Percentiles rank a stretch among this genome's conserved stretches.
phyloP scores from a whole-genome alignment of 768 basidiomycete species.

The Omphalotus guepiniiformis region DNA sequence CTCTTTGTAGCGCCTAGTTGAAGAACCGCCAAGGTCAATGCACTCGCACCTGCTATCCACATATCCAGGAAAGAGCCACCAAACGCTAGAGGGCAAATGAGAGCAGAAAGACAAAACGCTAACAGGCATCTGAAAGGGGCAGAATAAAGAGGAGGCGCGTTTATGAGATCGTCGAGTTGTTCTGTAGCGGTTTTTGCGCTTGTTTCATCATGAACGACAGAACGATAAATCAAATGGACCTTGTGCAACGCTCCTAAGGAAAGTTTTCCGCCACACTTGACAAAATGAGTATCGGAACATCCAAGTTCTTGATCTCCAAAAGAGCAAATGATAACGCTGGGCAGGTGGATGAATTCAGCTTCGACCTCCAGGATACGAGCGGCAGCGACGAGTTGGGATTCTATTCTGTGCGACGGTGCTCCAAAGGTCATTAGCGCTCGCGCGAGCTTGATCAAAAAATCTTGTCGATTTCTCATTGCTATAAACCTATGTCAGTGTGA shows the following conservation, averaged over 20 bases:
- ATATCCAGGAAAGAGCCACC: conserved; percentile 83
- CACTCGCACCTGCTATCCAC: conserved; percentile 72
- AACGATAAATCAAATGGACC: conserved; percentile 80
- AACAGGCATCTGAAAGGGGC: conserved; percentile 58
- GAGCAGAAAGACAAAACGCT: conserved; percentile 64
- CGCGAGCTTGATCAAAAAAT: conserved; percentile 83
- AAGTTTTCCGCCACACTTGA: conserved; percentile 73
- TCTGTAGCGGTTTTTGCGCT: conserved; percentile 73
- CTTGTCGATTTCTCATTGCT: conserved; percentile 80
- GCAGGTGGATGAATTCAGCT: conserved; percentile 87
- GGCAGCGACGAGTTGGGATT: conserved; percentile 85
- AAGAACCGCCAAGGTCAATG: conserved; percentile 62
- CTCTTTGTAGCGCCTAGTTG: conserved; percentile 74
- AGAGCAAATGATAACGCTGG: conserved; percentile 77
- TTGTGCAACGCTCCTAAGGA: conserved; percentile 82
- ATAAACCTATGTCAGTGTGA: conserved; percentile 12
- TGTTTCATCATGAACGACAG: conserved; percentile 89
- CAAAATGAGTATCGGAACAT: conserved; percentile 84
- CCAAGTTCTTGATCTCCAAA: conserved; percentile 90
- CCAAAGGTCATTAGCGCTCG: conserved; percentile 88
- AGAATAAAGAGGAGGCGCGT: conserved; percentile 61
- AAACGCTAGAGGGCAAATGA: conserved; percentile 84
- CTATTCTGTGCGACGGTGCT: conserved; percentile 90
- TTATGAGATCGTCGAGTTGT: conserved; percentile 59
- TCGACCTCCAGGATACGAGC: conserved; percentile 87